Base-by-base conservation (phyloP, 495 filamentous ascomycete species). In the Tirmania nivea region DNA sequence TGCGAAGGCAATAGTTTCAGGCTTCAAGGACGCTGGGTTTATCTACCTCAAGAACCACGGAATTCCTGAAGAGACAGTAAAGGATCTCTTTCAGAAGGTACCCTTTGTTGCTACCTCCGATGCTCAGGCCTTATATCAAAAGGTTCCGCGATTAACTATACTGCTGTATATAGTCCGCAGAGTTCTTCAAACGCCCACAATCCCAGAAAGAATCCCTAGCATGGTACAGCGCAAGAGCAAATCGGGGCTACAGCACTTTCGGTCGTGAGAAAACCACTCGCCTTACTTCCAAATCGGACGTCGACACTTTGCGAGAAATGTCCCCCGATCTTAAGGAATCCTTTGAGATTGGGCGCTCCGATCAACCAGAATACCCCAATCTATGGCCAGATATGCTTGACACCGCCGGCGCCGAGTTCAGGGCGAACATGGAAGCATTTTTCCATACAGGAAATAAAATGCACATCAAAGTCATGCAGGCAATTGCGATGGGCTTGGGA, bases 11-110 rank as follows among this genome's bases (percentile, higher is more conserved):
- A 78, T 95, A 55, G 76, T 87, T 21, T 60, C 75, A 20, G 88
- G 84, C 17, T 94, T 96, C 69, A 81, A 83, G 54, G 79, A 73
- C 9, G 84, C 85, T 5, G 89, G 89, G 35, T 96, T 95, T 68
- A 75, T 94, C 62, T 96, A 95, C 67, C 76, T 96, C 47, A 83
- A 78, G 51, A 78, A 87, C 62, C 81, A 85, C 60, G 70, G 75
- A 31, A 83, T 96, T 53, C 71, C 81, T 0, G 65, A 75, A 10
- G 68, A 73, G 14, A 71, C 73, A n/a, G 62, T 83, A 12, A 62
- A 70, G 35, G 63, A 66, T 21, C 77, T 84, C 52, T 95, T 94
- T 65, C 59, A 67, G 39, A 74, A 77, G 12, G 39, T 45, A 45
- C 12, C 17, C 25, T 31, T 31, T 31, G 1, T 31, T 31, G 25